Conservation (phyloP, 148 eudicot species). For the Dianthus caryophyllus region DNA sequence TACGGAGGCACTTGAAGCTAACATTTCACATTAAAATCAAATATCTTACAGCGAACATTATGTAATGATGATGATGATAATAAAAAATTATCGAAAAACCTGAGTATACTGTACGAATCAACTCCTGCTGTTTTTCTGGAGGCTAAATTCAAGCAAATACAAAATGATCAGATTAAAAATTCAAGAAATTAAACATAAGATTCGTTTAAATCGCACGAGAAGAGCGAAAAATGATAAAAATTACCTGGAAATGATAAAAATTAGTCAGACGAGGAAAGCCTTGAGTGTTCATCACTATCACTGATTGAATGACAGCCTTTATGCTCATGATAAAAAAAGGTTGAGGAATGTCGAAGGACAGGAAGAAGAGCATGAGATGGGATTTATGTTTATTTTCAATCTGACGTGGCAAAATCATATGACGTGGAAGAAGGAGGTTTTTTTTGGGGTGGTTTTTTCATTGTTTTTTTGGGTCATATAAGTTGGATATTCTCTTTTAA, state of each 20-base stretch:
- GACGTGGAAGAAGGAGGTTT: too few relatives aligned
- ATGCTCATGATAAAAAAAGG: too few relatives aligned
- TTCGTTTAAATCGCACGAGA: neutral
- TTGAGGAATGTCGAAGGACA: too few relatives aligned
- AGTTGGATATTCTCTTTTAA: too few relatives aligned
- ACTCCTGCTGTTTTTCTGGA: conserved; percentile 73
- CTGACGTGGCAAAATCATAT: too few relatives aligned
- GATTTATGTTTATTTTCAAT: too few relatives aligned
- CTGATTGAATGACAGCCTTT: conserved; percentile 42
- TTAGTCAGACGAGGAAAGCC: conserved; percentile 40
- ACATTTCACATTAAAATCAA: neutral
- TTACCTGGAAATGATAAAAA: conserved; percentile 38
- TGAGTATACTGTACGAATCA: conserved; percentile 59
- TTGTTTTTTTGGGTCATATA: too few relatives aligned
- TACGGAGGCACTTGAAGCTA: conserved; percentile 45
- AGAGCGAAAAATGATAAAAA: neutral
- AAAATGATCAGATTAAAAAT: neutral
- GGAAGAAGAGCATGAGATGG: too few relatives aligned
- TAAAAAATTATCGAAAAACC: conserved; percentile 31
- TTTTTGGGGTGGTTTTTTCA: too few relatives aligned
- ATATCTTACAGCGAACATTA: neutral
- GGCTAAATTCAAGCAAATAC: conserved; percentile 33
- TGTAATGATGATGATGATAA: too few relatives aligned
- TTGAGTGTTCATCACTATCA: conserved; percentile 42
- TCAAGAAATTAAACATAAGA: neutral